Conservation (phyloP, 2,329 filamentous ascomycete genomes). For the Dichotomopilus funicola region DNA sequence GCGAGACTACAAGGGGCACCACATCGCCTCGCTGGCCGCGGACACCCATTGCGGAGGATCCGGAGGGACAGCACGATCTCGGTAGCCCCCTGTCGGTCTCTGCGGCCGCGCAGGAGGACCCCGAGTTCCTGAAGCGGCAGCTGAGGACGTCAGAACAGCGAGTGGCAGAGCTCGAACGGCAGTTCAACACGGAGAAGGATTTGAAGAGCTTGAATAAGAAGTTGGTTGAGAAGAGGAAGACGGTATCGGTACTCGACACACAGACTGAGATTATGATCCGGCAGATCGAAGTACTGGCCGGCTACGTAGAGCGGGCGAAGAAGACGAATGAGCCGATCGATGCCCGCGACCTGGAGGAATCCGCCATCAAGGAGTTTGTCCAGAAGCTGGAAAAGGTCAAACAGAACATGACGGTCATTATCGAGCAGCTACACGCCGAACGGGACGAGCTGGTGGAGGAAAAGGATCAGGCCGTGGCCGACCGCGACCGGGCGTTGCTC, state of each 20-base stretch:
- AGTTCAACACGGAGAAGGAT: conserved; percentile 60
- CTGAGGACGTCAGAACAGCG: conserved; percentile 74
- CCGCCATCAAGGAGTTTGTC: conserved; percentile 85
- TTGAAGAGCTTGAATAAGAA: conserved; percentile 77
- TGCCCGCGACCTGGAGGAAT: conserved; percentile 74
- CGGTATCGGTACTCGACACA: conserved; percentile 87
- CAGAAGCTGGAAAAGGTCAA: conserved; percentile 62
- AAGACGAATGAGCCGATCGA: conserved; percentile 75
- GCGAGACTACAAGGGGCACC: conserved; percentile 59
- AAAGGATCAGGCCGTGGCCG: conserved; percentile 70
- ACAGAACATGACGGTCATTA: conserved; percentile 48
- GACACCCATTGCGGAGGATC: conserved; percentile 55
- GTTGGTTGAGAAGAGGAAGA: conserved; percentile 86
- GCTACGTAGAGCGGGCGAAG: conserved; percentile 82
- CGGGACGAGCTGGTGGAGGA: conserved; percentile 80
- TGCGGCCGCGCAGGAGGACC: conserved; percentile 52
- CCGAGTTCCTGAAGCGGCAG: conserved; percentile 64
- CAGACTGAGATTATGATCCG: conserved; percentile 94
- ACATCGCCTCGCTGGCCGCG: conserved; percentile 64
- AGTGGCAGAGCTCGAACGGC: conserved; percentile 79
- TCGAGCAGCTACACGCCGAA: conserved; percentile 60
- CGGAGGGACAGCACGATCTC: conserved; percentile 49
- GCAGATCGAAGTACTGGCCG: conserved; percentile 81
- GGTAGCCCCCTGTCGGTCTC: conserved; percentile 65
- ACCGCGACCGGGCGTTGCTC: conserved; percentile 87